Base-by-base conservation (phyloP, 306 rosid genomes). In the Vigna nakashimae region DNA sequence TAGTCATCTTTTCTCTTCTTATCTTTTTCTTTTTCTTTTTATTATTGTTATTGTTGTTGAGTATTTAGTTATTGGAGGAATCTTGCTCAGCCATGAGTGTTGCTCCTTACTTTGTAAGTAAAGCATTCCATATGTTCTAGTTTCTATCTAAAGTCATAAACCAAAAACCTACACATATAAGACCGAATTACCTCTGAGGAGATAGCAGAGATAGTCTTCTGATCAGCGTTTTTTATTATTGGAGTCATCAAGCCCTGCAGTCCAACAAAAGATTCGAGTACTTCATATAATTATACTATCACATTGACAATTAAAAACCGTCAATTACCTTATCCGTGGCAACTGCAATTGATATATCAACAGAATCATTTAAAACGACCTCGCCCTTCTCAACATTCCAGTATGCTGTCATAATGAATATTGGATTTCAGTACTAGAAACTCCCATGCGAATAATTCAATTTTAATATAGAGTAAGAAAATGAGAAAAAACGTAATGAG, bases 191-290 rank as follows among this genome's bases (percentile, higher is more conserved):
- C 99, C 99, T 95, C 99, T 36, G 77, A 69, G 69, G 99, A 92
- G 80, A 95, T 91, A 1, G 91, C 84, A 8, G 99, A 91, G 81
- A 95, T 81, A 69, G 97, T 87, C 84, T 95, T 95, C 82, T 89
- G 98, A 84, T 95, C 97, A 3, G 97, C 99, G 88, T 92, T 95
- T 86, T 84, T 90, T 74, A 95, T 76, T 63, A 95, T 95, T 51
- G 99, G 99, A 73, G 99, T 95, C 97, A 95, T 84, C 91, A 95
- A 85, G 65, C 99, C 99, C 99, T 95, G 79, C 24, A 88, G 45
- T 64, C 80, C 77, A 75, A 70, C 60, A 75, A 18, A 60, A 82
- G 78, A 46, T 60, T 79, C 77, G 56, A 72, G 79, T 50, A 59
- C 57, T 18, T 53, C 34, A 69, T 26, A 83, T 53, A 77, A 78